Conservation (phyloP, 2,329 filamentous ascomycete genomes). For the Neofusicoccum kwambonambiense region DNA sequence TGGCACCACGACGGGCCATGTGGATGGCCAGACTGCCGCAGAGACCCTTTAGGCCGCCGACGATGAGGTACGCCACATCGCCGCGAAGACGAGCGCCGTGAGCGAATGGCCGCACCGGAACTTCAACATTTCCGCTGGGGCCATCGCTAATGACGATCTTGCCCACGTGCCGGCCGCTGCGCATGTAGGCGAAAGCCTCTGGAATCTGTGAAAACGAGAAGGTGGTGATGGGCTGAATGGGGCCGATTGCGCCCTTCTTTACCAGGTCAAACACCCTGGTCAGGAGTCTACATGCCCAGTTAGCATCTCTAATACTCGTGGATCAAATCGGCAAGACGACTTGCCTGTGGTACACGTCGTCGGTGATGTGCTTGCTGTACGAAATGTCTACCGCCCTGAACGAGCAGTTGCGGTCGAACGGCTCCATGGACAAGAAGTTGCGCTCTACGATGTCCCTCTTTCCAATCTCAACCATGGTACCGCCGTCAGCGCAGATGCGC, state of each 20-base stretch:
- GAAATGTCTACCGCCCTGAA: slow-evolving; percentile 11
- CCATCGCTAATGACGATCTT: slow-evolving; percentile 24
- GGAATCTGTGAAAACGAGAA: slow-evolving; percentile 21
- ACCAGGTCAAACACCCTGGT: background rate
- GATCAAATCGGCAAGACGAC: background rate
- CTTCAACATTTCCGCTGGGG: background rate
- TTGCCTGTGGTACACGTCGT: background rate
- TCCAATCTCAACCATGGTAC: slow-evolving; percentile 36
- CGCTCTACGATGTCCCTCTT: slow-evolving; percentile 19
- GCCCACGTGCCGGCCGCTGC: slow-evolving; percentile 19
- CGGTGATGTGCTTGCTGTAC: slow-evolving; percentile 18
- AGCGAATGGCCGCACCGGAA: slow-evolving; percentile 12
- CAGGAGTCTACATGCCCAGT: background rate
- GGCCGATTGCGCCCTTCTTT: slow-evolving; percentile 26
- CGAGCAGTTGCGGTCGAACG: slow-evolving; percentile 21
- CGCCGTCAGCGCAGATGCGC: slow-evolving; percentile 27
- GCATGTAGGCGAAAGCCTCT: slow-evolving; percentile 23
- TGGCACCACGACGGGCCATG: slow-evolving; percentile 26
- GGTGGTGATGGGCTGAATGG: slow-evolving; percentile 24
- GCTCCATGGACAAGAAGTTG: slow-evolving; percentile 22
- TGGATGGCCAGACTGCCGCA: slow-evolving; percentile 27
- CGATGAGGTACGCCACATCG: slow-evolving; percentile 30
- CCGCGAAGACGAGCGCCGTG: background rate
- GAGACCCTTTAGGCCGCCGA: slow-evolving; percentile 29
- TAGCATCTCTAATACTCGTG: background rate